Base-by-base conservation (phyloP, 495 filamentous ascomycete species). In the Hypoxylon intermedium region DNA sequence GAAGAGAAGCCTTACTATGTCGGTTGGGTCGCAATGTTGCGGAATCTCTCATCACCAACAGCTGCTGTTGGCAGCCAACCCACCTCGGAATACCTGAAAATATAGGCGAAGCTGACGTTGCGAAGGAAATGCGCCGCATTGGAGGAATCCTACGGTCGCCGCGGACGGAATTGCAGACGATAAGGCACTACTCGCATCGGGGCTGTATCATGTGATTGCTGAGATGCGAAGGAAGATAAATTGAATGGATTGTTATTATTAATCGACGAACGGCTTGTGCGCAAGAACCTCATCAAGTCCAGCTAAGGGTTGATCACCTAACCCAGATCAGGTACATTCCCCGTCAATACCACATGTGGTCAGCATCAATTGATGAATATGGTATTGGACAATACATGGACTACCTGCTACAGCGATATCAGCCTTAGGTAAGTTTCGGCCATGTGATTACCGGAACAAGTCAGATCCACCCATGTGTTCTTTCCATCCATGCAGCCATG, bases 1-100 rank as follows among this genome's bases (percentile, higher is more conserved):
- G 15, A 21, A 58, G 31, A 48, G 44, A 50, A 55, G 55, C 51
- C 44, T 54, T 46, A 45, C 12, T 34, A 54, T 55, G 46, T 46
- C 50, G 41, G 61, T 65, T 65, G 50, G 61, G 50, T 65, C 34
- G 51, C 41, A 65, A 53, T 34, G 43, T 26, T n/a, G 40, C 62
- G 52, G 56, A 28, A 52, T 36, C 20, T 24, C 38, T 46, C 36
- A 18, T 15, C 20, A 60, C 62, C 57, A 65, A 65, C 62, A 52
- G 11, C 1, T 43, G 53, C 34, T 46, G 56, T 65, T 53, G 46
- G 51, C 26, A 24, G 55, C 45, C 36, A 56, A 56, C 46, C 19
- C 43, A 51, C 18, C 31, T 23, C 1, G 9, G 15, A 12, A 20
- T 12, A 34, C 6, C 7, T 26, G 24, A 7, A 7, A 26, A 26